Percentiles rank a stretch among this genome's conserved stretches.
These are phyloP conservation scores for Colletotrichum abscissum DNA, from an alignment of 2,329 filamentous ascomycete species.

Conservation along the genomic window DNA sequence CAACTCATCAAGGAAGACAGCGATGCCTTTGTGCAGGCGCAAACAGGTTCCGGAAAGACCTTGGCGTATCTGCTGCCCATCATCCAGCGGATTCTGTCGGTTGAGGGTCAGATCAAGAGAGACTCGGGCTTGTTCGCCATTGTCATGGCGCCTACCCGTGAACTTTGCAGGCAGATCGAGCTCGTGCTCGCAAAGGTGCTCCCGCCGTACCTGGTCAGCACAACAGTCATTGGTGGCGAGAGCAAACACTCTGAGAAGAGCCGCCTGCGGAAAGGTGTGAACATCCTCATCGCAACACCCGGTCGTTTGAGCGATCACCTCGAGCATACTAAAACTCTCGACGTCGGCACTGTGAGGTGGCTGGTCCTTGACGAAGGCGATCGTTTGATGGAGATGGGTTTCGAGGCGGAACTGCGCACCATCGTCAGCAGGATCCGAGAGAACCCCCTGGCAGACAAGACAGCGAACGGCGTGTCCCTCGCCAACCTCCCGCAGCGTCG, in stretches of 20 bases:
- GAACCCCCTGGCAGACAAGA: constrained; percentile 68
- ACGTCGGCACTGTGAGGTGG: constrained; percentile 92
- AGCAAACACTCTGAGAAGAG: constrained; percentile 88
- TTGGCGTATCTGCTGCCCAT: constrained; percentile 95
- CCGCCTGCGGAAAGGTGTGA: constrained; percentile 91
- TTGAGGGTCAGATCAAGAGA: constrained; percentile 79
- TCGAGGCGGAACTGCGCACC: constrained; percentile 91
- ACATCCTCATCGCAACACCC: constrained; percentile 95
- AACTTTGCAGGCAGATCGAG: constrained; percentile 94
- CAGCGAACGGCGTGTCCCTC: constrained; percentile 67
- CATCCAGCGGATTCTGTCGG: constrained; percentile 84
- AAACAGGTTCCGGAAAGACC: constrained; percentile 98
- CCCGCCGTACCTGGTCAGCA: constrained; percentile 93
- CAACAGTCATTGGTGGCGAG: constrained; percentile 79
- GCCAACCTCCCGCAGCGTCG: constrained; percentile 79
- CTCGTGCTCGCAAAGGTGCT: constrained; percentile 86
- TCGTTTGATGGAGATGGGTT: constrained; percentile 97
- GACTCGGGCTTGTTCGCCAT: constrained; percentile 94
- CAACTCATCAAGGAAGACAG: constrained; percentile 83
- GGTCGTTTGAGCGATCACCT: constrained; percentile 92
- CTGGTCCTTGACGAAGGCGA: constrained; percentile 96
- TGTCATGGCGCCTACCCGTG: constrained; percentile 91
- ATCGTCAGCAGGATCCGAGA: constrained; percentile 84
- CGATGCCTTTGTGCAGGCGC: constrained; percentile 95
- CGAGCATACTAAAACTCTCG: constrained; percentile 89